Evolutionary conservation across 805 yeast species (phyloP).

Genomic region (Saturnispora ahearnii): DNA sequence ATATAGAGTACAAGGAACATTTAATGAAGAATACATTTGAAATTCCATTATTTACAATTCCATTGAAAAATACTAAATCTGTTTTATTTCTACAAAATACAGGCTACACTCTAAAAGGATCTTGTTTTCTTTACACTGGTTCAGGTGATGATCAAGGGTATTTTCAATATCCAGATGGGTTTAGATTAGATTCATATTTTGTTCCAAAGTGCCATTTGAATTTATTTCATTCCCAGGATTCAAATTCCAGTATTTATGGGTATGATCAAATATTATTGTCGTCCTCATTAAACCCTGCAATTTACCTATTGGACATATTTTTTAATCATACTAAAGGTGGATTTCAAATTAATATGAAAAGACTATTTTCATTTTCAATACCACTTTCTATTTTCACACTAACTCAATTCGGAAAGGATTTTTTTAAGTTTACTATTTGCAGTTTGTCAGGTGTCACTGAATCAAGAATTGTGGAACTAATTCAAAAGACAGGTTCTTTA

Average conservation of each 20-base stretch:
- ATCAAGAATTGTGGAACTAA: slow-evolving; percentile 15
- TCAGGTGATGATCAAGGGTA: slow-evolving; percentile 21
- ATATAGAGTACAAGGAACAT: not conserved
- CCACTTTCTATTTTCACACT: slow-evolving; percentile 19
- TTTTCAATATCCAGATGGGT: slow-evolving; percentile 7
- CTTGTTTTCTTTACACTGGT: slow-evolving; percentile 20
- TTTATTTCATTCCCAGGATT: slow-evolving; percentile 14
- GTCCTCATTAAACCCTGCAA: slow-evolving; percentile 10
- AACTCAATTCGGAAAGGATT: slow-evolving; percentile 14
- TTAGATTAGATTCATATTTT: slow-evolving; percentile 19
- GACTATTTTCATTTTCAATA: slow-evolving; percentile 19
- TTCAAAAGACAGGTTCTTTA: slow-evolving; percentile 11
- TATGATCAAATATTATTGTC: slow-evolving; percentile 26
- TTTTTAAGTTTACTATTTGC: slow-evolving; percentile 17
- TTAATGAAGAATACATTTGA: slow-evolving; percentile 19
- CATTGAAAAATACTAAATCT: slow-evolving; percentile 19
- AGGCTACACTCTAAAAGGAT: slow-evolving; percentile 18
- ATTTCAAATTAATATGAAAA: slow-evolving; percentile 14
- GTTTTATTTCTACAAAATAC: slow-evolving; percentile 22
- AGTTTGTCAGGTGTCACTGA: slow-evolving; percentile 23
- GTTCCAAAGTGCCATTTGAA: slow-evolving; percentile 18
- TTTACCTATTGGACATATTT: slow-evolving; percentile 23
- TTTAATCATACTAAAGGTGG: slow-evolving; percentile 13
- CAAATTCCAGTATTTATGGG: slow-evolving; percentile 11
- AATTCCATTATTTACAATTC: slow-evolving; percentile 22